Evolutionary conservation across 179 eudicot genomes (phyloP).

Genomic region (Patellifolia procumbens): DNA sequence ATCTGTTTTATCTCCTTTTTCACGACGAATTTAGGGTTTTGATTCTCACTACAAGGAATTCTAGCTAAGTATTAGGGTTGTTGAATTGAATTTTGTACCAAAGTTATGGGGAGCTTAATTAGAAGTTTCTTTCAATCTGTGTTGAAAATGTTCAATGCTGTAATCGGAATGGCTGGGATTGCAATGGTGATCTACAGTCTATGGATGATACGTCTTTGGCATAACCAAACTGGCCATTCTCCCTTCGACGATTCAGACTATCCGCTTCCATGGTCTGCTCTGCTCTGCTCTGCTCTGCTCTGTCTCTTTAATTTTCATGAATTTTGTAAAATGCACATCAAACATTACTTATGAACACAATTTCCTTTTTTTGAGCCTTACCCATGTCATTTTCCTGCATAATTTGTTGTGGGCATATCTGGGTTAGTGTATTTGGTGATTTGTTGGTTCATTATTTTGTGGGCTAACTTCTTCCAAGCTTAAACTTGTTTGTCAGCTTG

Average conservation of each 20-base stretch:
- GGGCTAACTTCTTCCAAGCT: too few relatives aligned
- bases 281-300: neutral
- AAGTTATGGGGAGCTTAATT: conserved; percentile 46
- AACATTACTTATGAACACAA: too few relatives aligned
- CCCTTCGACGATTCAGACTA: conserved; percentile 33
- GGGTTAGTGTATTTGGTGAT: too few relatives aligned
- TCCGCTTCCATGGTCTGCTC: conserved; percentile 57
- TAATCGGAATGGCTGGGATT: conserved; percentile 67
- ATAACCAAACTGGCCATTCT: conserved; percentile 37
- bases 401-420: neutral
- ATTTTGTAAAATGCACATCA: too few relatives aligned
- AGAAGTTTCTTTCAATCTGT: conserved; percentile 64
- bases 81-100: too few relatives aligned
- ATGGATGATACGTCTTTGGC: conserved; percentile 82
- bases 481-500: too few relatives aligned
- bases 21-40: too few relatives aligned
- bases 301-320: neutral
- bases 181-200: conserved; percentile 60
- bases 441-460: too few relatives aligned
- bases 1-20: too few relatives aligned
- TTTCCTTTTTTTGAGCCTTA: neutral
- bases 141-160: conserved; percentile 67
- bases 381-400: neutral
- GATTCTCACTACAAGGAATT: too few relatives aligned
- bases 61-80: too few relatives aligned